These are phyloP conservation scores for Ophiostoma ips DNA, from an alignment of 2,329 filamentous ascomycete species.

Conservation along the genomic window DNA sequence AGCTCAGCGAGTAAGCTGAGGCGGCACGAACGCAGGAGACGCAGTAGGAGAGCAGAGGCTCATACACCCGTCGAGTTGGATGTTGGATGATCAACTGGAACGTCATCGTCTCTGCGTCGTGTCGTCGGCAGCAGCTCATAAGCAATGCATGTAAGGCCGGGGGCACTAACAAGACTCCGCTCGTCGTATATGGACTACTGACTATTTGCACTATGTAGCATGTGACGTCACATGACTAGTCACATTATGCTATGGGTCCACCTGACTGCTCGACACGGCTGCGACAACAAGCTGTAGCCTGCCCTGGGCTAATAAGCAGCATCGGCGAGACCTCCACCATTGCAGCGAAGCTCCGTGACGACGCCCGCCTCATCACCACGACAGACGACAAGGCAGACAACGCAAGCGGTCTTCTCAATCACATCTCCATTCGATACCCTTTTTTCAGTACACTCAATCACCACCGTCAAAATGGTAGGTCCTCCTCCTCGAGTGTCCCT, in stretches of 20 bases:
- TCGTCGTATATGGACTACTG: too few species aligned
- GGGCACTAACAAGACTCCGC: conserved; percentile 6
- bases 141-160: conserved; percentile 3
- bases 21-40: not conserved
- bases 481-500: too few species aligned
- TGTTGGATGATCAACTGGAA: too few species aligned
- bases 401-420: too few species aligned
- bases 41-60: too few species aligned
- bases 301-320: not conserved
- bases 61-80: too few species aligned
- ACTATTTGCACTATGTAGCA: not conserved
- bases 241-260: not conserved
- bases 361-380: not conserved
- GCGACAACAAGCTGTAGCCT: conserved; percentile 15
- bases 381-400: too few species aligned
- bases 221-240: not conserved
- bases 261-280: conserved; percentile 1
- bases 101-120: too few species aligned
- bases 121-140: too few species aligned
- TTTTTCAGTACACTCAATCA: not conserved
- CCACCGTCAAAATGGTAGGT: not conserved
- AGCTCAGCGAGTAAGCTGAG: not conserved
- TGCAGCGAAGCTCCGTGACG: not conserved
- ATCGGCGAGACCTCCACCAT: too few species aligned
- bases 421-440: not conserved